phyloP scores from a whole-genome alignment of 1,139 yeast species.

The Blastobotrys apis region DNA sequence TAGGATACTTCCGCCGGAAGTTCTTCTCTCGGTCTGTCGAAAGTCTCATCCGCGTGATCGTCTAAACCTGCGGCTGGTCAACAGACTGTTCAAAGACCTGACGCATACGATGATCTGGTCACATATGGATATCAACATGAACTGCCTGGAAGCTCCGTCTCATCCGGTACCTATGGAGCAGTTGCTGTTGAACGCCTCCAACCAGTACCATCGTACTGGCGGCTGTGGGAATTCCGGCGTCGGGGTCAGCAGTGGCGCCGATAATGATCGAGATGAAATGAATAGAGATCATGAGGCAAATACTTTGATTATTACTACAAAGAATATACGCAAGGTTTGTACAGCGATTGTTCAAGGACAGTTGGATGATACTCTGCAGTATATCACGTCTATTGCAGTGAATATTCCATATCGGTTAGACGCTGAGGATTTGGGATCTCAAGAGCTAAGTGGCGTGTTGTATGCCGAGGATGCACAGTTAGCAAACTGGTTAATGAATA shows the following conservation, averaged over 20 bases:
- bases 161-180: not conserved
- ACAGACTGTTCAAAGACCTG: not conserved
- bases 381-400: not conserved
- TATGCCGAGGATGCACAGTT: not conserved
- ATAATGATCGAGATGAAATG: too few relatives aligned
- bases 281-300: too few relatives aligned
- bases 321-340: constrained; percentile 3
- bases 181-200: not conserved
- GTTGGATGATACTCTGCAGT: not conserved
- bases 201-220: not conserved
- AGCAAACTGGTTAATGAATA: not conserved
- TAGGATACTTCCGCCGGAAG: not conserved
- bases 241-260: too few relatives aligned
- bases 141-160: not conserved
- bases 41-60: constrained; percentile 1
- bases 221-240: too few relatives aligned
- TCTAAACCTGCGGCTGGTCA: not conserved
- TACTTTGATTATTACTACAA: not conserved
- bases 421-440: not conserved
- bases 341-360: constrained; percentile 2
- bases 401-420: not conserved
- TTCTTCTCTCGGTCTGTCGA: not conserved
- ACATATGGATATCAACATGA: constrained; percentile 2
- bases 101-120: constrained; percentile 7
- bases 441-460: not conserved